Percentiles rank a stretch among this genome's conserved stretches.
phyloP scores from a whole-genome alignment of 1,284 basidiomycete species.

The Ceratobasidium sp. region DNA sequence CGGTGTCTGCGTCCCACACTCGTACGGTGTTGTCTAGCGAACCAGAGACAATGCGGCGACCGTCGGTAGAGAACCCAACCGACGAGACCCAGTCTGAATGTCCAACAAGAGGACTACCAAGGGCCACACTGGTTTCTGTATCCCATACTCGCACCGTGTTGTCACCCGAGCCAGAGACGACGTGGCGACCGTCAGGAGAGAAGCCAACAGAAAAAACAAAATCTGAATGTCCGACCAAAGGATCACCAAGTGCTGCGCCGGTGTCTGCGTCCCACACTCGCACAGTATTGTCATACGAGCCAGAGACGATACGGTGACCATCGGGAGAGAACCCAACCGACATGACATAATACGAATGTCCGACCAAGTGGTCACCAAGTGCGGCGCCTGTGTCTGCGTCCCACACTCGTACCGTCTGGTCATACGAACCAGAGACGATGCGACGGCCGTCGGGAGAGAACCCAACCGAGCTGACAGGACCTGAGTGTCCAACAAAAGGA shows the following conservation, averaged over 20 bases:
- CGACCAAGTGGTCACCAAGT: not conserved
- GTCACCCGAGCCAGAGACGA: too few relatives aligned
- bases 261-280: too few relatives aligned
- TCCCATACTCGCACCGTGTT: too few relatives aligned
- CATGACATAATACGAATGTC: conserved; percentile 26
- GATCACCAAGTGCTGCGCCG: too few relatives aligned
- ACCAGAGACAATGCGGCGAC: too few relatives aligned
- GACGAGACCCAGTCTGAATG: not conserved
- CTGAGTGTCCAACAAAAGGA: conserved; percentile 4
- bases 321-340: conserved; percentile 41
- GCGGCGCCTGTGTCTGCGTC: conserved; percentile 6
- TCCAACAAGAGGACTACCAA: too few relatives aligned
- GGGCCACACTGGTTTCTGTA: too few relatives aligned
- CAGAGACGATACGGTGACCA: conserved; percentile 12
- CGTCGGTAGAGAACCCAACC: not conserved
- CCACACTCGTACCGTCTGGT: conserved; percentile 38
- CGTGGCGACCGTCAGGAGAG: too few relatives aligned
- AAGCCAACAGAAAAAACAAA: too few relatives aligned
- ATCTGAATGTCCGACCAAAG: too few relatives aligned
- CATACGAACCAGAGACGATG: conserved; percentile 19
- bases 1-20: too few relatives aligned
- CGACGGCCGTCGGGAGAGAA: not conserved
- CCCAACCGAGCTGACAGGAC: not conserved
- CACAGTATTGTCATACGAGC: conserved; percentile 1
- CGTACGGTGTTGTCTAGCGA: too few relatives aligned